These are phyloP conservation scores for Pulveroboletus frians DNA, from an alignment of 768 basidiomycete genomes.

Conservation along the genomic window DNA sequence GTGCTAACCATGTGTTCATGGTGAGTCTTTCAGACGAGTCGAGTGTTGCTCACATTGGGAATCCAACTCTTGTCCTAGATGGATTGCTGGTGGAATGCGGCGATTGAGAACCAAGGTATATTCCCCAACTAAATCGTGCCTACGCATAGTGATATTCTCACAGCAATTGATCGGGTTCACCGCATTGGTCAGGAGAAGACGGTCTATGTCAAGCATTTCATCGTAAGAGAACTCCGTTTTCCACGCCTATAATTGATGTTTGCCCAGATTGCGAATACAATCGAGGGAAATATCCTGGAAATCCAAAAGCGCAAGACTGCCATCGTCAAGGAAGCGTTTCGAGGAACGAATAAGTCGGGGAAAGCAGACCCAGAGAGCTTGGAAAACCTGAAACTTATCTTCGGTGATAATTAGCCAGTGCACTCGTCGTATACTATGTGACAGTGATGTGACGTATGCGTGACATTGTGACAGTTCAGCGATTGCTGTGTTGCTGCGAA, in stretches of 20 bases:
- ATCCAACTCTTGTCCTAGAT: slow-evolving; percentile 44
- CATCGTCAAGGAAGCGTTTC: slow-evolving; percentile 80
- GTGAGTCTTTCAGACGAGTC: slow-evolving; percentile 32
- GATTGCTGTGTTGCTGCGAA: slow-evolving; percentile 21
- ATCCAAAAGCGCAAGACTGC: slow-evolving; percentile 87
- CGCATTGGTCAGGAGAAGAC: slow-evolving; percentile 78
- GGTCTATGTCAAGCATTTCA: slow-evolving; percentile 81
- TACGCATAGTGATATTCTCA: slow-evolving; percentile 5
- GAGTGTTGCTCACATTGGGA: too few relatives aligned
- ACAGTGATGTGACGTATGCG: slow-evolving; percentile 30
- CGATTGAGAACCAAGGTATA: slow-evolving; percentile 72
- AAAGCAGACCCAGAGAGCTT: slow-evolving; percentile 64
- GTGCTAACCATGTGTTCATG: slow-evolving; percentile 85
- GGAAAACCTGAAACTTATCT: slow-evolving; percentile 60
- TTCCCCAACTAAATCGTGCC: background rate
- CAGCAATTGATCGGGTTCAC: slow-evolving; percentile 83
- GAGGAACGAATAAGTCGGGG: slow-evolving; percentile 42
- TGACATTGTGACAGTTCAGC: slow-evolving; percentile 19
- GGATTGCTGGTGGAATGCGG: slow-evolving; percentile 93
- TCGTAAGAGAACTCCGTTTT: slow-evolving; percentile 42
- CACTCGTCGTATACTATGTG: slow-evolving; percentile 37
- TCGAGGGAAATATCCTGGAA: slow-evolving; percentile 72
- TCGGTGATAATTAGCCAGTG: slow-evolving; percentile 29
- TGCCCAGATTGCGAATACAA: slow-evolving; percentile 60
- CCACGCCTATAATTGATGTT: background rate